These are phyloP conservation scores for Eutrema heterophyllum DNA, from an alignment of 345 rosid species.

Conservation along the genomic window DNA sequence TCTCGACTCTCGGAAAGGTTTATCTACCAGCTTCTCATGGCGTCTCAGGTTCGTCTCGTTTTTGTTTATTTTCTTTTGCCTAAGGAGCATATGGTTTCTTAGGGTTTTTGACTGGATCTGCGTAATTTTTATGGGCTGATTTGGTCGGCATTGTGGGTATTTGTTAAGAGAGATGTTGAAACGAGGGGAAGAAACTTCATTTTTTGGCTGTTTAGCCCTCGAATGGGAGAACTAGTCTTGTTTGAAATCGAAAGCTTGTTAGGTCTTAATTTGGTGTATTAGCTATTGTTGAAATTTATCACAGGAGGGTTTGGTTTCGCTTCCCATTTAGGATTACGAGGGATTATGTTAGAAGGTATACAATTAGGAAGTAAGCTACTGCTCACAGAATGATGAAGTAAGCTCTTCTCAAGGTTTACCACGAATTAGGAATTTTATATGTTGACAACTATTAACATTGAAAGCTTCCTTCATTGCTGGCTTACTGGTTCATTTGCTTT, in stretches of 20 bases:
- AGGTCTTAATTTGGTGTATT: background rate
- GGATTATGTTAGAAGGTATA: background rate
- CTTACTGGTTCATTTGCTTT: too few species aligned
- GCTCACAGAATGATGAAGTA: too few species aligned
- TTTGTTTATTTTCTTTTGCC: background rate
- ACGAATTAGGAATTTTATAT: too few species aligned
- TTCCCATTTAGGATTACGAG: background rate
- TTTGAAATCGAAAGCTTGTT: conserved; percentile 1
- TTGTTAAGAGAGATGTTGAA: background rate
- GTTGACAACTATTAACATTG: too few species aligned
- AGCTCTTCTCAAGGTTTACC: too few species aligned
- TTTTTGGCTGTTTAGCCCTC: background rate
- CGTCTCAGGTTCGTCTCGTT: conserved; percentile 23
- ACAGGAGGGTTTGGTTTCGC: background rate
- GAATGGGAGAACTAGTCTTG: background rate
- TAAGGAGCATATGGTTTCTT: background rate
- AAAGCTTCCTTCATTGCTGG: too few species aligned
- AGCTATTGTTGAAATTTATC: background rate
- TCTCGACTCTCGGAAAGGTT: background rate
- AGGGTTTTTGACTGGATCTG: conserved; percentile 30
- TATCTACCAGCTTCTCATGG: conserved; percentile 24
- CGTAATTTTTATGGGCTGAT: conserved; percentile 2
- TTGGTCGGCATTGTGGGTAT: conserved; percentile 22
- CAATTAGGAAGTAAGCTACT: too few species aligned
- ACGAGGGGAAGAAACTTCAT: background rate